Base-by-base conservation (phyloP, 1,284 basidiomycete genomes). In the Rhodotorula glutinis region DNA sequence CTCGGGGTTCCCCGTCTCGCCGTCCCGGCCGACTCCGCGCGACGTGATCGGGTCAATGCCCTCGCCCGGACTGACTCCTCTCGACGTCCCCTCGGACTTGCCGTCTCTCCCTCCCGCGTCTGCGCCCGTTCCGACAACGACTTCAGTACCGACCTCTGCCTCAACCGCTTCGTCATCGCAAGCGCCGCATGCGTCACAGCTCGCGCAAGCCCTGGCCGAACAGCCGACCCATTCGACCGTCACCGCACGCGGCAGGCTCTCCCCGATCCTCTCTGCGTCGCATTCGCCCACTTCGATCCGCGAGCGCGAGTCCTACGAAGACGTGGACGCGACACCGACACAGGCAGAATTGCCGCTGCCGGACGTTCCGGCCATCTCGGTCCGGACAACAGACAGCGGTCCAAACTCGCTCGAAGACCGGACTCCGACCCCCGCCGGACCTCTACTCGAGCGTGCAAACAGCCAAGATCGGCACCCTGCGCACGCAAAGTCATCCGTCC, bases 341-440 rank as follows among this genome's bases (percentile, higher is more conserved):
- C 68, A 63, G 41, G 49, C 49, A 51, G 49, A 51, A 25, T 4
- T 17, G 25, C 49, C 49, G 25, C 17, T 33, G 41, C 44, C 44
- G 29, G 29, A 33, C 29, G 43, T 57, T 21, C 56, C 30, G 19
- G 56, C 27, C 27, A 57, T 57, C 56, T 27, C 25, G 44, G 25
- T 51, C 49, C n/a, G 27, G 17, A n/a, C 16, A 43, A 29, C 56
- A 13, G 54, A 40, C 40, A 55, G 54, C 43, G 25, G 49, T 27
- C 49, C 49, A 11, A 51, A n/a, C 25, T 51, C 49, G 49, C 25
- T 51, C 52, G 53, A 46, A 23, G 66, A 68, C 46, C 57, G 57
- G 1, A 69, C 64, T 49, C 65, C 67, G 29, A 63, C 56, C 23
- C 67, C 63, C 9, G 30, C 38, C 7, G 29, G 60, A 17, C 53